These are phyloP conservation scores for Kodamaea laetipori DNA, from an alignment of 805 yeast genomes.

Conservation along the genomic window DNA sequence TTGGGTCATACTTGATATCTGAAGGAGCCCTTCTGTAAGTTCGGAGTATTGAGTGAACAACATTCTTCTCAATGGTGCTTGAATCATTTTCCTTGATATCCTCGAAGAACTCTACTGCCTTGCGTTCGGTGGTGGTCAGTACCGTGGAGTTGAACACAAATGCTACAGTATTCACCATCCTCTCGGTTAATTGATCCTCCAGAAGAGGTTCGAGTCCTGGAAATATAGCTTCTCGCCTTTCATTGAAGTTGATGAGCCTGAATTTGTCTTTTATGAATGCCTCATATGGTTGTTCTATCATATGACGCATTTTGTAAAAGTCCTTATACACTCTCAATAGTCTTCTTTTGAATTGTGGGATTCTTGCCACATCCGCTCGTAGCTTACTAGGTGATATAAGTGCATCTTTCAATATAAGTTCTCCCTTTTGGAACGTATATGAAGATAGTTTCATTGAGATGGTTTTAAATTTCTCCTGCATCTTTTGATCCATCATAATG, in stretches of 20 bases:
- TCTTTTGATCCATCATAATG: background rate
- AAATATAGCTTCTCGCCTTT: conserved; percentile 17
- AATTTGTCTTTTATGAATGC: conserved; percentile 27
- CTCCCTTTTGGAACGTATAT: conserved; percentile 5
- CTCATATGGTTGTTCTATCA: conserved; percentile 19
- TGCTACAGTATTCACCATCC: conserved; percentile 30
- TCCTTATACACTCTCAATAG: conserved; percentile 31
- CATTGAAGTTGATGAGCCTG: conserved; percentile 20
- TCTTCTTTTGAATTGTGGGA: conserved; percentile 13
- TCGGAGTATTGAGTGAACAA: conserved; percentile 26
- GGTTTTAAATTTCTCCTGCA: background rate
- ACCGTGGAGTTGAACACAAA: conserved; percentile 38
- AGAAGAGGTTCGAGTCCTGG: conserved; percentile 8
- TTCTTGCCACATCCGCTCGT: background rate
- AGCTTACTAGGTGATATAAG: background rate
- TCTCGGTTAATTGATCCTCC: conserved; percentile 18
- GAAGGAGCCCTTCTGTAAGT: conserved; percentile 27
- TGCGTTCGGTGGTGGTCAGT: conserved; percentile 12
- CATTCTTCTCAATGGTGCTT: conserved; percentile 23
- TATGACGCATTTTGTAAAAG: conserved; percentile 33
- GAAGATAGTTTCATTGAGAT: background rate
- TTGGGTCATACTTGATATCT: conserved; percentile 27
- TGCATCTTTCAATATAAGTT: conserved; percentile 6
- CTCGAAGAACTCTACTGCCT: conserved; percentile 16
- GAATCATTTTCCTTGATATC: conserved; percentile 20